Percentiles rank a stretch among this genome's conserved stretches.
Evolutionary conservation across 495 filamentous ascomycete species (phyloP).

Genomic region (Penicillium longicatenatum): DNA sequence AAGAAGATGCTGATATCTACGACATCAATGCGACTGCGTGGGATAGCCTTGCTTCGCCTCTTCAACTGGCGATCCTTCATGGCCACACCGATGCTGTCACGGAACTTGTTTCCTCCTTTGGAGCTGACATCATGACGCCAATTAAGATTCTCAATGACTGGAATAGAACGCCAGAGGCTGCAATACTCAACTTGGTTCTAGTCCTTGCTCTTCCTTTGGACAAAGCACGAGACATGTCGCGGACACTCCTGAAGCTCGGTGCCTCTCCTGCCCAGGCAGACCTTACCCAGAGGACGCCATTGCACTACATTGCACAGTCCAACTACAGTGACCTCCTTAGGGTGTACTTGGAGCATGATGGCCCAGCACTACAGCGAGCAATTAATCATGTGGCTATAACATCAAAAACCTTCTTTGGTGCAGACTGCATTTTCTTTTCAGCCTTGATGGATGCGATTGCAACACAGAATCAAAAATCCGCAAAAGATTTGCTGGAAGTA

Average conservation of each 20-base stretch:
- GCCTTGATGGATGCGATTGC: slow-evolving; percentile 50
- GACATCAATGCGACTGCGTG: slow-evolving; percentile 74
- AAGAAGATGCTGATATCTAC: slow-evolving; percentile 73
- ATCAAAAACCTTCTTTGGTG: not conserved
- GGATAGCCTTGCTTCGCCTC: slow-evolving; percentile 68
- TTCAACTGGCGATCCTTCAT: slow-evolving; percentile 75
- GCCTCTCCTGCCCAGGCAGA: slow-evolving; percentile 76
- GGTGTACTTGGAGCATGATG: slow-evolving; percentile 60
- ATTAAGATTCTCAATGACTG: slow-evolving; percentile 59
- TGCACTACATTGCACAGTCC: slow-evolving; percentile 57
- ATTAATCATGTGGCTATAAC: slow-evolving; percentile 59
- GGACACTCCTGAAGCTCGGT: slow-evolving; percentile 65
- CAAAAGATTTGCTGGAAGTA: slow-evolving; percentile 44
- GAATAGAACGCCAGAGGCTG: slow-evolving; percentile 47
- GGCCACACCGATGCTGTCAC: slow-evolving; percentile 69
- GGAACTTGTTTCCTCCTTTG: slow-evolving; percentile 69
- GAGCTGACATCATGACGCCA: slow-evolving; percentile 71
- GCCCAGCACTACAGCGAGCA: slow-evolving; percentile 58
- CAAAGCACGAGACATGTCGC: slow-evolving; percentile 59
- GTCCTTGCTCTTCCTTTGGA: slow-evolving; percentile 56
- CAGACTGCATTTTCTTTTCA: slow-evolving; percentile 17
- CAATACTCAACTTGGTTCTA: slow-evolving; percentile 67
- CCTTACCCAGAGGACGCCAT: slow-evolving; percentile 53
- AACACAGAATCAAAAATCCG: slow-evolving; percentile 32
- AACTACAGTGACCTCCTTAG: slow-evolving; percentile 55